Conservation (phyloP, 1,139 yeast species). For the Candida dubliniensis region DNA sequence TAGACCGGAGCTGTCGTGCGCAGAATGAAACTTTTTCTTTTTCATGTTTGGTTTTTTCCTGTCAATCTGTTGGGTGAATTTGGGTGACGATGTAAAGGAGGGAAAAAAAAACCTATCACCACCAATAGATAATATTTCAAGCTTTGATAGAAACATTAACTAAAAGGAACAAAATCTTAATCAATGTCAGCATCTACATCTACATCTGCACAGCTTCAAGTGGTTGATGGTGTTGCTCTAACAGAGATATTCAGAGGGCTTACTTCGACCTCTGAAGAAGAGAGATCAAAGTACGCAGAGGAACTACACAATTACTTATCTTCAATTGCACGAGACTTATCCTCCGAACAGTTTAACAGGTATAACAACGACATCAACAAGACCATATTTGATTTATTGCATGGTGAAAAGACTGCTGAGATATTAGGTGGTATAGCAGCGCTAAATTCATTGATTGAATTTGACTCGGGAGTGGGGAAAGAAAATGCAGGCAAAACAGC, state of each 20-base stretch:
- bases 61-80: too few species aligned
- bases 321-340: conserved; percentile 69
- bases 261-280: conserved; percentile 50
- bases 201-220: conserved; percentile 26
- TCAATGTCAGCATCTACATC: conserved; percentile 26
- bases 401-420: conserved; percentile 68
- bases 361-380: conserved; percentile 87
- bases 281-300: conserved; percentile 57
- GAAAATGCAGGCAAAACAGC: conserved; percentile 89
- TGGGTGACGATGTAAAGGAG: too few species aligned
- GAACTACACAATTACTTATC: conserved; percentile 69
- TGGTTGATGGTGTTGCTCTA: conserved; percentile 52
- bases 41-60: too few species aligned
- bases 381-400: conserved; percentile 80
- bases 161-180: too few species aligned
- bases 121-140: too few species aligned
- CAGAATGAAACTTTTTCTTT: not conserved
- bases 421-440: conserved; percentile 91
- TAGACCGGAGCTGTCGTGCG: not conserved
- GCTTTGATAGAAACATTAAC: too few species aligned
- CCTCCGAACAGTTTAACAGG: conserved; percentile 76
- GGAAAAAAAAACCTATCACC: too few species aligned
- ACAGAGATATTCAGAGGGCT: conserved; percentile 56
- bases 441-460: conserved; percentile 80
- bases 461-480: conserved; percentile 63